phyloP scores from a whole-genome alignment of 2,329 filamentous ascomycete species.

The Stagonosporopsis chrysanthemi region DNA sequence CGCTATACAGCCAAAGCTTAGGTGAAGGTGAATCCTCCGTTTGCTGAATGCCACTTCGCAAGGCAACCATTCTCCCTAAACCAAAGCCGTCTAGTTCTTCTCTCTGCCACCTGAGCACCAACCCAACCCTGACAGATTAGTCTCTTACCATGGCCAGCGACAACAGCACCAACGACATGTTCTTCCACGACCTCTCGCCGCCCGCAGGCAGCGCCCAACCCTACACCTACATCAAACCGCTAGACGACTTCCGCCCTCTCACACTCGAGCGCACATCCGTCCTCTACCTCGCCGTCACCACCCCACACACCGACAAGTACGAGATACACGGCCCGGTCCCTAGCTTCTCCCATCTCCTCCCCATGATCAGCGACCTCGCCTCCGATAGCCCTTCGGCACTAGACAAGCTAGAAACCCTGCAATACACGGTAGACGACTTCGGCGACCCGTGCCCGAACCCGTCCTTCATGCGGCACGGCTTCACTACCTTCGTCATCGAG shows the following conservation, averaged over 20 bases:
- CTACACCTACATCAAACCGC: conserved; percentile 16
- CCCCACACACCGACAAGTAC: conserved; percentile 32
- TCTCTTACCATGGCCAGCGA: conserved; percentile 18
- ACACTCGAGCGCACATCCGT: conserved; percentile 18
- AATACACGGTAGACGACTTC: conserved; percentile 3
- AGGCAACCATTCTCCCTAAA: not conserved
- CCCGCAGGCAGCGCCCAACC: not conserved
- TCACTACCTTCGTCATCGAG: conserved; percentile 23
- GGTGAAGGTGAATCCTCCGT: not conserved
- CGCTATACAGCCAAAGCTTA: not conserved
- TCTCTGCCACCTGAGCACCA: not conserved
- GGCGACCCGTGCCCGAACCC: conserved; percentile 7
- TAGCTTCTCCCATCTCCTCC: conserved; percentile 28
- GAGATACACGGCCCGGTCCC: conserved; percentile 27
- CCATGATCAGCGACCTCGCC: conserved; percentile 20
- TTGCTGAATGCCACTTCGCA: not conserved
- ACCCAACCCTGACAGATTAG: not conserved
- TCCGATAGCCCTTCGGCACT: conserved; percentile 31
- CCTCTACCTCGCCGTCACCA: conserved; percentile 36
- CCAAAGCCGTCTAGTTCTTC: not conserved
- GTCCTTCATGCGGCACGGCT: conserved; percentile 17
- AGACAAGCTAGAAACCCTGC: conserved; percentile 25
- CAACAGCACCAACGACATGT: conserved; percentile 11
- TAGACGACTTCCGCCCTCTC: conserved; percentile 23
- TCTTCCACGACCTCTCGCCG: conserved; percentile 12